Percentiles rank a stretch among this genome's conserved stretches.
Conservation (phyloP, 2,329 filamentous ascomycete species). For the Fusarium verrucosum region DNA sequence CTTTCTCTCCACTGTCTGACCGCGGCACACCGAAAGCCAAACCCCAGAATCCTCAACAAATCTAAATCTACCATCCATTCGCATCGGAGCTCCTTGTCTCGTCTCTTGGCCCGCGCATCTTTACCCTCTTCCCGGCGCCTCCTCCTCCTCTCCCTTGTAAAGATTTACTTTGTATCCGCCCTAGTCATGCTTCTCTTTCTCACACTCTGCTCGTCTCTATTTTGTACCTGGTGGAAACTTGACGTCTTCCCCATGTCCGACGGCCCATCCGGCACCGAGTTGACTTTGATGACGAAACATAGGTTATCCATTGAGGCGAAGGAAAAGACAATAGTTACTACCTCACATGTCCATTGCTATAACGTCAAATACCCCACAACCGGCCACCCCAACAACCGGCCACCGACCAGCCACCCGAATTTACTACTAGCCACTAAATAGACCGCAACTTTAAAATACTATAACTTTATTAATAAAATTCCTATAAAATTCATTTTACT, state of each 20-base stretch:
- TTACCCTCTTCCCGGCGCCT: conserved; percentile 33
- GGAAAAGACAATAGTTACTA: neutral
- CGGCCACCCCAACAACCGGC: too few relatives aligned
- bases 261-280: conserved; percentile 5
- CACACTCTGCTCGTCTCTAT: neutral
- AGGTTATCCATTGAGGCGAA: neutral
- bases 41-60: conserved; percentile 39
- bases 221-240: conserved; percentile 28
- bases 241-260: conserved; percentile 3
- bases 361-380: too few relatives aligned
- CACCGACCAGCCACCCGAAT: too few relatives aligned
- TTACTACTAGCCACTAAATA: too few relatives aligned
- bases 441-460: too few relatives aligned
- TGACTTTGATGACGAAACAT: neutral
- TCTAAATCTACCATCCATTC: conserved; percentile 20
- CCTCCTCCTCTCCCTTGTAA: conserved; percentile 24
- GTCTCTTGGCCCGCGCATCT: conserved; percentile 39
- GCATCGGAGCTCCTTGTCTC: conserved; percentile 22
- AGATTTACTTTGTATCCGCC: conserved; percentile 8
- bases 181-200: neutral
- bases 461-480: too few relatives aligned
- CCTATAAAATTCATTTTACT: too few relatives aligned
- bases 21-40: conserved; percentile 25
- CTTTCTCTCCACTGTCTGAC: conserved; percentile 18
- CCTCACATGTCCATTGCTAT: too few relatives aligned